Percentiles rank a stretch among this genome's conserved stretches.
Evolutionary conservation across 192 early-diverging fungal species (phyloP).

Genomic region (Umbelopsis sp.): DNA sequence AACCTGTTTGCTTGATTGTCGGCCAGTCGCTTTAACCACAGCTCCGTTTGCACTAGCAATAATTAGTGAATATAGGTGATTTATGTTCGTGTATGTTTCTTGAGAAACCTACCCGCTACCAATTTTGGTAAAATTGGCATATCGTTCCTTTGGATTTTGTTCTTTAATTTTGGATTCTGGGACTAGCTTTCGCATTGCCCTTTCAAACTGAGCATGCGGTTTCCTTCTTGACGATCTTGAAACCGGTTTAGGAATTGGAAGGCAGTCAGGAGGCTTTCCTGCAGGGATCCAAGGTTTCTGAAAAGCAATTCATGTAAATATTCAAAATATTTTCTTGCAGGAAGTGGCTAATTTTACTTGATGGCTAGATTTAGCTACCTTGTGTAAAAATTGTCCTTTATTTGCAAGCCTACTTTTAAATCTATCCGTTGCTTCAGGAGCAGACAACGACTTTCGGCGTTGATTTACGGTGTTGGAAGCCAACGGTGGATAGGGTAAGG

Average conservation of each 20-base stretch:
- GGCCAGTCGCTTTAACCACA: slow-evolving; percentile 34
- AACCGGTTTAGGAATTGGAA: slow-evolving; percentile 25
- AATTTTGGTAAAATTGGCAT: slow-evolving; percentile 33
- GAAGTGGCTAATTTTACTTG: background rate
- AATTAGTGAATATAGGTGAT: background rate
- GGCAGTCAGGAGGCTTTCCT: slow-evolving; percentile 28
- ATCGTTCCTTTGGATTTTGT: slow-evolving; percentile 33
- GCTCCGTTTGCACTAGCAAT: slow-evolving; percentile 38
- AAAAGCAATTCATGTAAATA: slow-evolving; percentile 12
- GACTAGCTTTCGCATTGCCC: slow-evolving; percentile 33
- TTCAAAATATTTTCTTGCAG: slow-evolving; percentile 3
- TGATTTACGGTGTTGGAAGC: background rate
- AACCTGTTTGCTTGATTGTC: slow-evolving; percentile 26
- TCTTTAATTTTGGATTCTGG: slow-evolving; percentile 31
- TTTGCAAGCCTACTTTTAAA: background rate
- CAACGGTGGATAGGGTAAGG: background rate
- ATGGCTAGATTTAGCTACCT: background rate
- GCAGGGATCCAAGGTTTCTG: slow-evolving; percentile 39
- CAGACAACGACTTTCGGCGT: slow-evolving; percentile 4
- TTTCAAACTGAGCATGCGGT: slow-evolving; percentile 38
- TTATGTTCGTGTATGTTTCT: background rate
- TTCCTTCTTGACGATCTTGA: slow-evolving; percentile 3
- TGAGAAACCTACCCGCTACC: slow-evolving; percentile 30
- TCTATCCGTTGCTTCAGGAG: background rate
- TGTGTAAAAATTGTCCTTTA: background rate